phyloP scores from a whole-genome alignment of 75 land plant species.

The Sequoiadendron giganteum region DNA sequence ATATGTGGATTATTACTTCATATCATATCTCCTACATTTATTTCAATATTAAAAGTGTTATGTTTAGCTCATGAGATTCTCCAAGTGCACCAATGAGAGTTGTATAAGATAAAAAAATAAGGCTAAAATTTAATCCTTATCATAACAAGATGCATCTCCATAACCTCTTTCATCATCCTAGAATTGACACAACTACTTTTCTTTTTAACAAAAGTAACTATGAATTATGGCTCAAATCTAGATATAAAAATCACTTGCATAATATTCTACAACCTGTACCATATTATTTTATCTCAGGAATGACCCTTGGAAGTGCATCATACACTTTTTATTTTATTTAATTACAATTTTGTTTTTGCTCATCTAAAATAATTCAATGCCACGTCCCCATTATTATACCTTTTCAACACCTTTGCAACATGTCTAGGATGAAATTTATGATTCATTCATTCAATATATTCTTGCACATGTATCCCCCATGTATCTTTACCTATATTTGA shows the following conservation, averaged over 20 bases:
- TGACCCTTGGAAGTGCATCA: constrained; percentile 51
- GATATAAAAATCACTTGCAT: constrained; percentile 62
- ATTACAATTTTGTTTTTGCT: constrained; percentile 42
- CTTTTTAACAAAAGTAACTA: constrained; percentile 36
- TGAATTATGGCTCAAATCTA: constrained; percentile 40
- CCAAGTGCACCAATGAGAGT: constrained; percentile 70
- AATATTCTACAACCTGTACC: constrained; percentile 33
- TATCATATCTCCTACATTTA: constrained; percentile 85
- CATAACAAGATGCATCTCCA: constrained; percentile 55
- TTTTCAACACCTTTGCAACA: constrained; percentile 53
- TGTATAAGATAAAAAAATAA: constrained; percentile 71
- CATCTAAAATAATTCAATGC: constrained; percentile 68
- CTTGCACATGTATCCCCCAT: constrained; percentile 53
- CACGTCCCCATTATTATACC: constrained; percentile 45
- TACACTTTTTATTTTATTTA: constrained; percentile 51
- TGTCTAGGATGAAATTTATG: constrained; percentile 28
- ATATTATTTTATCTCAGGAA: constrained; percentile 39
- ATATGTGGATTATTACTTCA: constrained; percentile 53
- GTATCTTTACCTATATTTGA: constrained; percentile 29
- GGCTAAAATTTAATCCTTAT: constrained; percentile 70
- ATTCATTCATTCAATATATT: constrained; percentile 27
- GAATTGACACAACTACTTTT: constrained; percentile 34
- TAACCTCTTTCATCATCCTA: constrained; percentile 48
- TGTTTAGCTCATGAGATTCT: constrained; percentile 44
- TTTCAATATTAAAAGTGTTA: constrained; percentile 58